Evolutionary conservation across 129 eudicot species (phyloP).

Genomic region (Lactuca sativa): DNA sequence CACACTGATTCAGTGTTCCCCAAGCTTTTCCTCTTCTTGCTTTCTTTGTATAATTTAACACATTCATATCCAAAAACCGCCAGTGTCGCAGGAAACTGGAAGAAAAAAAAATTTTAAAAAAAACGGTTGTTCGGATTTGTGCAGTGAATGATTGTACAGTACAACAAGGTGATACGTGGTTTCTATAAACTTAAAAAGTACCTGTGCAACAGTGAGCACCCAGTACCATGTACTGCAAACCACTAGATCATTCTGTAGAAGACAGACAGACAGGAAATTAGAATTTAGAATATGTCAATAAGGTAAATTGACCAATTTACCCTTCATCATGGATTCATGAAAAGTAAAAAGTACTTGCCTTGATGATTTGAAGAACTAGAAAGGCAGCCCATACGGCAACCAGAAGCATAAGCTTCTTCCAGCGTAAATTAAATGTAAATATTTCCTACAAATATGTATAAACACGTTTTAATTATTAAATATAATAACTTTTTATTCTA

Average conservation of each 20-base stretch:
- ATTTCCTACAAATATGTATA: slow-evolving; percentile 54
- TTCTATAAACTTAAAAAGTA: slow-evolving; percentile 19
- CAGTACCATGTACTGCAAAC: slow-evolving; percentile 80
- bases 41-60: slow-evolving; percentile 57
- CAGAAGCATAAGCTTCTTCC: slow-evolving; percentile 61
- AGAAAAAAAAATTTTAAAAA: background rate
- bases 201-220: slow-evolving; percentile 84
- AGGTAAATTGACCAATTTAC: background rate
- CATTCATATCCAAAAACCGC: slow-evolving; percentile 81
- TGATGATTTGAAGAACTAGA: slow-evolving; percentile 69
- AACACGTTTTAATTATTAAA: background rate
- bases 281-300: too few species aligned
- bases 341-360: slow-evolving; percentile 50
- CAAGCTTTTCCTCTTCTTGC: slow-evolving; percentile 54
- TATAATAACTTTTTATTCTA: background rate
- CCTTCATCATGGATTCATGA: background rate
- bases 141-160: slow-evolving; percentile 2
- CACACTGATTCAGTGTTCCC: slow-evolving; percentile 71
- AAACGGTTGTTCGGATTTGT: background rate
- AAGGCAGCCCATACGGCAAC: slow-evolving; percentile 73
- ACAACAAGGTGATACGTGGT: background rate
- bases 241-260: slow-evolving; percentile 61
- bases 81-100: slow-evolving; percentile 78
- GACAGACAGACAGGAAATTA: slow-evolving; percentile 6
- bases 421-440: slow-evolving; percentile 51